Percentiles rank a stretch among this genome's conserved stretches.
phyloP scores from a whole-genome alignment of 768 basidiomycete genomes.

The Hygrophoropsis aurantiaca region DNA sequence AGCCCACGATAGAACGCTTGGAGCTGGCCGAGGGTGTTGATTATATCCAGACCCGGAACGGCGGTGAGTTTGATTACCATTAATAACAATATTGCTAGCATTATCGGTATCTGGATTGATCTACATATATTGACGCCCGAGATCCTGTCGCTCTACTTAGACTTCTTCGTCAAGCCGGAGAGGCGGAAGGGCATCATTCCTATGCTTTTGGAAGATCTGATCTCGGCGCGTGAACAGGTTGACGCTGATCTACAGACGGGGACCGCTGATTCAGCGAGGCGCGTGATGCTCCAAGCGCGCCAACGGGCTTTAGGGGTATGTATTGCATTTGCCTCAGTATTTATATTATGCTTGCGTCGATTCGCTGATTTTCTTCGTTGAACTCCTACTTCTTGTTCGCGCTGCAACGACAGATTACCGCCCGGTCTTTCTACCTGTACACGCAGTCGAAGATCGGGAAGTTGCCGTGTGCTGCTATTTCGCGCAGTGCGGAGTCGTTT shows the following conservation, averaged over 20 bases:
- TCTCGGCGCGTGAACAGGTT: conserved; percentile 90
- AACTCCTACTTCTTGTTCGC: neutral
- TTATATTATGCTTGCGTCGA: too few species aligned
- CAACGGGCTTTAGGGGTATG: conserved; percentile 91
- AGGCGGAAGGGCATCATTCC: conserved; percentile 89
- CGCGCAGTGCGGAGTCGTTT: conserved; percentile 92
- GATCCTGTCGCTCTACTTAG: conserved; percentile 41
- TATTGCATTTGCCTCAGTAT: neutral
- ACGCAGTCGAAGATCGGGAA: conserved; percentile 98
- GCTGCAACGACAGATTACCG: conserved; percentile 71
- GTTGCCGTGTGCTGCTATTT: conserved; percentile 92
- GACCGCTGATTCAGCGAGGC: conserved; percentile 94
- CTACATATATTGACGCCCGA: too few species aligned
- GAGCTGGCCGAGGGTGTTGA: conserved; percentile 80
- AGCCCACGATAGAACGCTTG: conserved; percentile 76
- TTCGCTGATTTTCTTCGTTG: too few species aligned
- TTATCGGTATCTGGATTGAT: neutral
- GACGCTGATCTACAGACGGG: conserved; percentile 96
- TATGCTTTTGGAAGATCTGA: conserved; percentile 89
- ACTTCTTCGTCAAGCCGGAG: conserved; percentile 75
- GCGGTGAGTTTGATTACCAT: conserved; percentile 52
- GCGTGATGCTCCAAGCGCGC: conserved; percentile 97
- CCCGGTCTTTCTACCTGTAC: conserved; percentile 98
- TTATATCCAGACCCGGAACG: conserved; percentile 94
- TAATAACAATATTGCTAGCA: neutral